Evolutionary conservation across 495 filamentous ascomycete species (phyloP), one percentile per base, ranked within the genome.

Genomic region (Talaromyces nanjingensis): DNA sequence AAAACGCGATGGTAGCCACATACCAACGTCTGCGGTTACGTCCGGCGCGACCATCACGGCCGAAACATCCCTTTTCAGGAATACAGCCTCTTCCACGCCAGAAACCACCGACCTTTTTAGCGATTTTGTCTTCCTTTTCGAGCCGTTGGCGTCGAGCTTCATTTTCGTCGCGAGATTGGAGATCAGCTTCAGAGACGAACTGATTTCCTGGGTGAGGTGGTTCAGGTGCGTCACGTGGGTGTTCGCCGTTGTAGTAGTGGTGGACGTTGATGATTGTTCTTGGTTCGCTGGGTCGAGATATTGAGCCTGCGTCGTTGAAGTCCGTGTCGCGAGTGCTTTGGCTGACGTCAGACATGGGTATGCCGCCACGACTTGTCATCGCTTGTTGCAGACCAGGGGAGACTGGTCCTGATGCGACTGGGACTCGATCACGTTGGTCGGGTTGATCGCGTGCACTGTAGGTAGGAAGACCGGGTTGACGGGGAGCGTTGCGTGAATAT

Each of bases 21-120:
- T 87, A 90, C 65, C 86, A 79, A 29, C 89, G 77, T 33, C 88
- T 81, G 69, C 81, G 81, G 56, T 86, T 85, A 60, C 86, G 78
- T 7, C 86, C 84, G 72, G 91, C 87, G 24, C 82, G 79, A 0
- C 86, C 86, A 24, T 75, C 68, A n/a, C 81, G 76, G 11, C 86
- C 87, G 71, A 85, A 85, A 70, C 84, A 88, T 27, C 81, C 85
- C 54, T 78, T 83, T 27, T 78, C 78, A 20, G 82, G 82, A 59
- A 87, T 79, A 31, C 80, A 86, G 7, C 80, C 84, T 31, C 85
- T 76, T 24, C 84, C 84, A 64, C 82, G 80, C 83, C 86, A 88
- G n/a, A 83, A 73, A 4, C 83, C 80, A 6, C 86, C 83, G 4
- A 76, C 68, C 66, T 82, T 86, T 62, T 73, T 79, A 4, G 79